These are phyloP conservation scores for Pouteria campechiana DNA, from an alignment of 179 eudicot species.

Conservation along the genomic window DNA sequence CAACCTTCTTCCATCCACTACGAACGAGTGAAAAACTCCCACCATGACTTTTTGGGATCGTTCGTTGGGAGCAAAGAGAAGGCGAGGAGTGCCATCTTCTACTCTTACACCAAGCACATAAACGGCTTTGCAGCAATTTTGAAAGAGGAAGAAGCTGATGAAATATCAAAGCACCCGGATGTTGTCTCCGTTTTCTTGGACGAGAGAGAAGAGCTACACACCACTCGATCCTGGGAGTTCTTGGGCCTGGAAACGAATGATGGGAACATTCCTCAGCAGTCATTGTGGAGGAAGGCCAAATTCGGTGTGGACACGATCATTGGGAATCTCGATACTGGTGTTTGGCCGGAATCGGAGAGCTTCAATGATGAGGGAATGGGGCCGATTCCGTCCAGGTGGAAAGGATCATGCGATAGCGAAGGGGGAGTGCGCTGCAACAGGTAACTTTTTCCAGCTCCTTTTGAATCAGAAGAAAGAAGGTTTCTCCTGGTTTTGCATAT, in stretches of 20 bases:
- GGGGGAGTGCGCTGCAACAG: conserved; percentile 15
- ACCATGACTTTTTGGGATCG: conserved; percentile 41
- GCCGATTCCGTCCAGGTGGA: conserved; percentile 56
- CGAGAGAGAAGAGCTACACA: conserved; percentile 16
- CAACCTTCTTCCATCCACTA: conserved; percentile 14
- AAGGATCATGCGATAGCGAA: conserved; percentile 20
- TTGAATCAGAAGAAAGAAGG: too few species aligned
- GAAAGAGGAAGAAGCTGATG: conserved; percentile 26
- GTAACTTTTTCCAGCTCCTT: too few species aligned
- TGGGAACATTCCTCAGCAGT: conserved; percentile 3
- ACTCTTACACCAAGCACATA: conserved; percentile 28
- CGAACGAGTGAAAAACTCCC: conserved; percentile 19
- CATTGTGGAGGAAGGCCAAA: conserved; percentile 30
- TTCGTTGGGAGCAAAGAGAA: conserved; percentile 30
- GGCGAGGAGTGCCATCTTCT: conserved; percentile 23
- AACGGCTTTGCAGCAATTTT: conserved; percentile 42
- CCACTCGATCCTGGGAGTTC: conserved; percentile 50
- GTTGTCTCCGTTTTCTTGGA: conserved; percentile 33
- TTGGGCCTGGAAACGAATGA: conserved; percentile 16
- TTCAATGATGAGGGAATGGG: conserved; percentile 31
- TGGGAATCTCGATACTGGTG: conserved; percentile 48
- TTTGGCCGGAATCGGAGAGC: conserved; percentile 63
- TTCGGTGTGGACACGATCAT: conserved; percentile 40
- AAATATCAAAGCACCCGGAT: conserved; percentile 32
- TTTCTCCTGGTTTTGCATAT: too few species aligned